phyloP scores from a whole-genome alignment of 2,329 filamentous ascomycete species.

The Trichoderma citrinoviride region DNA sequence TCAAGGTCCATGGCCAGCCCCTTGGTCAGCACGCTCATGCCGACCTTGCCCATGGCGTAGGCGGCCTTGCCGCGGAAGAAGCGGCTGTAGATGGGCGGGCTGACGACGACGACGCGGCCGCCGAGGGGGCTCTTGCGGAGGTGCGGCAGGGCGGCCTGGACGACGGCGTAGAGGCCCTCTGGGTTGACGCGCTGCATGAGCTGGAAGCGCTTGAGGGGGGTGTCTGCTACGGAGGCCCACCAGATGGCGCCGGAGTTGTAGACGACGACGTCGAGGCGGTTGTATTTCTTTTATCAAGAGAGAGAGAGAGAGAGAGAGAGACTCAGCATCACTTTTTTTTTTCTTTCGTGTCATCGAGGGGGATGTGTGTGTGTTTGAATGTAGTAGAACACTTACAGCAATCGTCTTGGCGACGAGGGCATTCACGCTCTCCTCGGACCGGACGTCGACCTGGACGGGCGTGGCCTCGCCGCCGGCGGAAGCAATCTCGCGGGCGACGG shows the following conservation, averaged over 20 bases:
- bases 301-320: not conserved
- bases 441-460: conserved; percentile 68
- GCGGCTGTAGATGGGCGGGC: conserved; percentile 79
- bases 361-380: not conserved
- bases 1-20: conserved; percentile 80
- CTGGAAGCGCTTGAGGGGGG: conserved; percentile 72
- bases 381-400: too few species aligned
- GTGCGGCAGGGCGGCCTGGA: conserved; percentile 68
- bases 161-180: conserved; percentile 69
- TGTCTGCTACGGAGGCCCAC: conserved; percentile 73
- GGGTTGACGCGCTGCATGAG: conserved; percentile 74
- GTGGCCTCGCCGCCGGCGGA: conserved; percentile 62
- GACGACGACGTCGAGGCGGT: conserved; percentile 68
- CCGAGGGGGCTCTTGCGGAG: conserved; percentile 45
- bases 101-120: conserved; percentile 72
- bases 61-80: conserved; percentile 85
- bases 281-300: too few species aligned
- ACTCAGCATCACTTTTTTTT: too few species aligned
- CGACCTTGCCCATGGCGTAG: conserved; percentile 76
- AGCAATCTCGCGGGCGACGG: conserved; percentile 71
- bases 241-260: conserved; percentile 87
- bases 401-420: conserved; percentile 58
- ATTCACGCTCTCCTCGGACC: conserved; percentile 60
- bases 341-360: too few species aligned
- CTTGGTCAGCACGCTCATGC: conserved; percentile 78